These are phyloP conservation scores for Boletus coccyginus DNA, from an alignment of 768 basidiomycete species.

Conservation along the genomic window DNA sequence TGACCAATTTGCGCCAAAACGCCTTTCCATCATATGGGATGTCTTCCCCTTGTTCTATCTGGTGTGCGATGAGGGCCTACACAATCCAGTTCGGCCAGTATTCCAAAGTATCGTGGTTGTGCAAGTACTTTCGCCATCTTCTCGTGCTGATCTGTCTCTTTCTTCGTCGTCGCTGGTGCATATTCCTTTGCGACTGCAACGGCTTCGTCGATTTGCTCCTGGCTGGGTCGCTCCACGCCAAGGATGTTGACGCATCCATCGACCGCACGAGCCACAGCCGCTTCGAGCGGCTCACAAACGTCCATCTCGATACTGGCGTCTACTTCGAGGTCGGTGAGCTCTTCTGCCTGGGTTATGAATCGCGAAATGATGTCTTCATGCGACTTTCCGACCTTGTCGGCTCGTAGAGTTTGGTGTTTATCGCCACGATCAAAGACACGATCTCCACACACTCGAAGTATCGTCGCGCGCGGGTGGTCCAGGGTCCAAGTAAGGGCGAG, in stretches of 20 bases:
- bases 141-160: conserved; percentile 1
- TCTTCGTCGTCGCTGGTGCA: conserved; percentile 27
- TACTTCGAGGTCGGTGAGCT: conserved; percentile 60
- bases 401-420: conserved; percentile 81
- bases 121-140: conserved; percentile 27
- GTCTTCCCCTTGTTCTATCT: conserved; percentile 36
- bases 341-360: conserved; percentile 63
- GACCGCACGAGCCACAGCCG: conserved; percentile 56
- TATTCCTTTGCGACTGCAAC: conserved; percentile 44
- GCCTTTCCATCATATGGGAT: conserved; percentile 28
- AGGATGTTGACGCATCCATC: conserved; percentile 55
- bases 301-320: conserved; percentile 70
- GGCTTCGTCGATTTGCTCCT: conserved; percentile 50
- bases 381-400: conserved; percentile 44
- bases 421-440: conserved; percentile 74
- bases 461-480: conserved; percentile 51
- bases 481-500: conserved; percentile 80
- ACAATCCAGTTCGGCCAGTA: conserved; percentile 74
- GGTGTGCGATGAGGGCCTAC: conserved; percentile 41
- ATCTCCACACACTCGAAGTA: conserved; percentile 75
- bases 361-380: conserved; percentile 84
- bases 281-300: conserved; percentile 51
- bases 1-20: conserved; percentile 52
- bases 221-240: conserved; percentile 48
- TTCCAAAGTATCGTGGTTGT: conserved; percentile 69